Base-by-base conservation (phyloP, 495 filamentous ascomycete species). In the Bryoglossum gracile region DNA sequence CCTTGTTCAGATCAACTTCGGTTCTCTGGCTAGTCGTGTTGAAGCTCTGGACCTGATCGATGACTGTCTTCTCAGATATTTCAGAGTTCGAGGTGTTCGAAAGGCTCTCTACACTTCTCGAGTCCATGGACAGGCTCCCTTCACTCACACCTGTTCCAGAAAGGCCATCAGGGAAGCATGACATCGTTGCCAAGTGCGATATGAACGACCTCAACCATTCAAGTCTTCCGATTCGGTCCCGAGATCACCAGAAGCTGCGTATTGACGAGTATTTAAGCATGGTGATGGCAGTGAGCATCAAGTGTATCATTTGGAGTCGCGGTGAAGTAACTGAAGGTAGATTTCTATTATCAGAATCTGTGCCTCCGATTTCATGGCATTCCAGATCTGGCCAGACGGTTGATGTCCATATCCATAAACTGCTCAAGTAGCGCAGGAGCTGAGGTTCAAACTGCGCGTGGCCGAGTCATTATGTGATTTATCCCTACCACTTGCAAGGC, bases 1-100 rank as follows among this genome's bases (percentile, higher is more conserved):
- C 48, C 14, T 44, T 42, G 30, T 19, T 14, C 24, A 32, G n/a
- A 13, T 51, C 38, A 32, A 39, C 11, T 39, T 42, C 40, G 30
- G 48, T 26, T 8, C 14, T 46, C 11, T 26, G 43, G 11, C 35
- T 42, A 11, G 50, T 41, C 38, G 19, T 16, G n/a, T 39, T 46
- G 8, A 42, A 51, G 24, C 39, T 25, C 11, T n/a, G 17, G n/a
- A 8, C 26, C 13, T 43, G 13, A 18, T 14, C n/a, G 11, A 53
- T 38, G 41, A 18, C 36, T 2, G 46, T 41, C 4, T 24, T 24
- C 19, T 23, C 37, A 17, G 46, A 41, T 25, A 17, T n/a, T 8
- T 41, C 38, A 19, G 36, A 41, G 16, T 33, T 41, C 25, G 41
- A 43, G 23, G 8, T 33, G 17, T 30, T 14, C n/a, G n/a, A n/a